Base-by-base conservation (phyloP, 2,329 filamentous ascomycete genomes). In the Aureobasidium lini region DNA sequence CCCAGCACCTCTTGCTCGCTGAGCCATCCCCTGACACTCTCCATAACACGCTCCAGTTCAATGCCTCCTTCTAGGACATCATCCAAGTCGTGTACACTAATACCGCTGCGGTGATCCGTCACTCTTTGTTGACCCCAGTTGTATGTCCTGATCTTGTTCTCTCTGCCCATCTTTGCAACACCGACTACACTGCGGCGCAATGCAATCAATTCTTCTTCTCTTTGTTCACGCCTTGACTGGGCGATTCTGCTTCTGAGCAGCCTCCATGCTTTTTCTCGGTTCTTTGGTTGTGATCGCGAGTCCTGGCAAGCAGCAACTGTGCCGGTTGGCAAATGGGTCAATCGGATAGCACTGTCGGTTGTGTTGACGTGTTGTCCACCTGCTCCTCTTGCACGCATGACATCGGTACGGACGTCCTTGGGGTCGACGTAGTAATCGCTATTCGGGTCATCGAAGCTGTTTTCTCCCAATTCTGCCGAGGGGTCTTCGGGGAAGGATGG, bases 341-440 rank as follows among this genome's bases (percentile, higher is more conserved):
- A 80, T 9, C 94, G 87, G 62, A 99, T 89, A 3, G 94, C 94
- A 32, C 90, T 96, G 76, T 99, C 94, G 0, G 94, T 99, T 72
- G 93, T 96, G 76, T 99, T 99, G 70, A 99, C 94, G 74, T 99
- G 94, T 76, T 99, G 94, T 0, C 94, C 94, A 34, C 94, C 94
- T 0, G 94, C 93, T 61, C 94, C 94, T 47, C 90, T 80, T 0
- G 94, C 91, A 15, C 92, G 83, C 92, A 97, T 96, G 62, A 91
- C 90, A 70, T 99, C 94, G 18, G 84, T 79, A 54, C 81, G 81
- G 28, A 99, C 90, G 61, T 99, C 93, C 62, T 85, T 81, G 6
- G 89, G 84, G 69, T 95, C 84, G 61, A 99, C 81, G 75, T 92
- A 96, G 75, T 95, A 96, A 70, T 96, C 89, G 72, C 89, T 95